Evolutionary conservation across 1,284 basidiomycete genomes (phyloP).

Genomic region (Austroboletus novae-zelandiae): DNA sequence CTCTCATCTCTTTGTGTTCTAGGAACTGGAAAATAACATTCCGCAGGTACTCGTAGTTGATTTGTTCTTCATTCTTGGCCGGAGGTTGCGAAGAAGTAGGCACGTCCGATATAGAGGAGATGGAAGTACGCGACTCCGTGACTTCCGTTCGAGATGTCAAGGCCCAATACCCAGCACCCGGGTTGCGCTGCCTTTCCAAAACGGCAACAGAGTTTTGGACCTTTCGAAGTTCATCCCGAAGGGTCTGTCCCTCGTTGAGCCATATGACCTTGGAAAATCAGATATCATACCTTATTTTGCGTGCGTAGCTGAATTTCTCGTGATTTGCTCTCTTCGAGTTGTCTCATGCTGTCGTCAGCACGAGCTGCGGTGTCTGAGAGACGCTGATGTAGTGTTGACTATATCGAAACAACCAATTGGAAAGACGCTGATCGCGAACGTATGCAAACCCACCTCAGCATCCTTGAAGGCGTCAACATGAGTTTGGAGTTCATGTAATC

Average conservation of each 20-base stretch:
- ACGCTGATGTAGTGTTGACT: constrained; percentile 49
- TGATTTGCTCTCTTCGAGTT: constrained; percentile 60
- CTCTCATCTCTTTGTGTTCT: constrained; percentile 87
- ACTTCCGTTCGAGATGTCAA: constrained; percentile 49
- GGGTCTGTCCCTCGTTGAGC: constrained; percentile 47
- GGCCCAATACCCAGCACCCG: constrained; percentile 86
- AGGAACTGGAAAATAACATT: constrained; percentile 94
- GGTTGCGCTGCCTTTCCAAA: constrained; percentile 86
- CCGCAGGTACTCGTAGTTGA: constrained; percentile 93
- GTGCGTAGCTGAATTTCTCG: constrained; percentile 66
- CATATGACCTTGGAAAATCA: neutral
- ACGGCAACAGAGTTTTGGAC: constrained; percentile 87
- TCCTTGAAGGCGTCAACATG: constrained; percentile 53
- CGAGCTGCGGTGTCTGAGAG: constrained; percentile 45
- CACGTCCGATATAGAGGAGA: constrained; percentile 44
- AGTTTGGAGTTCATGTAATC: constrained; percentile 47
- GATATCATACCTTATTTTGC: constrained; percentile 66
- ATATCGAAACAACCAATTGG: neutral
- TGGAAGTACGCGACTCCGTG: constrained; percentile 44
- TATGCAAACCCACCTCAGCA: constrained; percentile 48
- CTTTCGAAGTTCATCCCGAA: constrained; percentile 90
- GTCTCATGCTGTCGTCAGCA: constrained; percentile 49
- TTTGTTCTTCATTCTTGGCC: constrained; percentile 72
- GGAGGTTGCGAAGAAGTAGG: constrained; percentile 38
- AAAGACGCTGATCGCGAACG: neutral